Percentiles rank a stretch among this genome's conserved stretches.
Evolutionary conservation across 768 basidiomycete species (phyloP).

Genomic region (Lentinula boryana): DNA sequence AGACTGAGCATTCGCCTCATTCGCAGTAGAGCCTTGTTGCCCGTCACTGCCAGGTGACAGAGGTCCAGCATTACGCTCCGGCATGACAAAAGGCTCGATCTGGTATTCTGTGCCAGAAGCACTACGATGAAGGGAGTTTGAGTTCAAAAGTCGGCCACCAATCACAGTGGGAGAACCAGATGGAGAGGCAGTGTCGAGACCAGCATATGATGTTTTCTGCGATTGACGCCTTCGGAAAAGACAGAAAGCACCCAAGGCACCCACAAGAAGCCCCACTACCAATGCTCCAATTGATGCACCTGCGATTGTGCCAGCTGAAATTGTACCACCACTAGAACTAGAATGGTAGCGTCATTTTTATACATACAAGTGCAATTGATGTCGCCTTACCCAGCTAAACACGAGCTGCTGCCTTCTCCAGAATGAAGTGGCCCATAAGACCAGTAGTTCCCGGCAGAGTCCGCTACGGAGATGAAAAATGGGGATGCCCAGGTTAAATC

Average conservation of each 20-base stretch:
- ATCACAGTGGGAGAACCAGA: constrained; percentile 9
- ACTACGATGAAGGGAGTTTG: constrained; percentile 1
- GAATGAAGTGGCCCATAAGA: constrained; percentile 53
- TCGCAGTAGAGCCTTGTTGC: not conserved
- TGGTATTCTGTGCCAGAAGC: constrained; percentile 22
- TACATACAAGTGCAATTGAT: not conserved
- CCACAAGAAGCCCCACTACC: constrained; percentile 28
- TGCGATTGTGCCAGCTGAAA: constrained; percentile 19
- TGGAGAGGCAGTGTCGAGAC: constrained; percentile 17
- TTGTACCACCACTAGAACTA: not conserved
- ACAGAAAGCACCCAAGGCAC: constrained; percentile 23
- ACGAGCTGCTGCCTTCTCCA: constrained; percentile 33
- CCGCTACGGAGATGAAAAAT: constrained; percentile 52
- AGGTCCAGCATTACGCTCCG: constrained; percentile 22
- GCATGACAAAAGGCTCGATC: constrained; percentile 38
- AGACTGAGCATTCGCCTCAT: not conserved
- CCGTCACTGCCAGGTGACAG: not conserved
- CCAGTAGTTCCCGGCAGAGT: constrained; percentile 47
- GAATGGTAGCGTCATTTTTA: not conserved
- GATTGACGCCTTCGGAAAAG: constrained; percentile 24
- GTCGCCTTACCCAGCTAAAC: constrained; percentile 25
- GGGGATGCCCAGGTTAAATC: constrained; percentile 42
- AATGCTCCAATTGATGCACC: constrained; percentile 36
- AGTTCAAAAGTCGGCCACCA: constrained; percentile 1
- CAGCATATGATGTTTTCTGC: constrained; percentile 20